A percentile compares a stretch with the other conserved stretches of the same genome.
Conservation (phyloP, 2,329 filamentous ascomycete genomes). For the Fusarium verrucosum region DNA sequence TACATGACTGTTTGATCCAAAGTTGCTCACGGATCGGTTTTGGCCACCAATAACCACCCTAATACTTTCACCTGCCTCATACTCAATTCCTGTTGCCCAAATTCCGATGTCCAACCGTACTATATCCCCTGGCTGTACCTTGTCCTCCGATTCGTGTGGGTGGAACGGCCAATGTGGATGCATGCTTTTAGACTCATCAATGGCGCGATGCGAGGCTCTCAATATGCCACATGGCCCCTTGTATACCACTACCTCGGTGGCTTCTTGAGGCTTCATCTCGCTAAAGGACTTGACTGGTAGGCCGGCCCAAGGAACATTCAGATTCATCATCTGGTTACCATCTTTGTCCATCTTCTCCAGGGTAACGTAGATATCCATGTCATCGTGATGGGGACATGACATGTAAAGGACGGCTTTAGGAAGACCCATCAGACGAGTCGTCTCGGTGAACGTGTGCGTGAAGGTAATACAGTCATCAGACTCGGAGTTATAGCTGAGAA, state of each 20-base stretch:
- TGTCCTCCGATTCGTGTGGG: conserved; percentile 3
- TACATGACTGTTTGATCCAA: conserved; percentile 12
- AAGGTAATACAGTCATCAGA: not conserved
- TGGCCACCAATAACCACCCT: not conserved
- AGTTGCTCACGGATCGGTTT: conserved; percentile 3
- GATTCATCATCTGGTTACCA: conserved; percentile 7
- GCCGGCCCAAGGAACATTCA: conserved; percentile 5
- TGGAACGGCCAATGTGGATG: conserved; percentile 19
- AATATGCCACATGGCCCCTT: conserved; percentile 10
- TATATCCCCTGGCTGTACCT: not conserved
- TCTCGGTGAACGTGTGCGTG: not conserved
- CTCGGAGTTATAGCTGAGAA: conserved; percentile 9
- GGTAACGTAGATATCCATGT: conserved; percentile 11
- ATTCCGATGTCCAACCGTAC: conserved; percentile 5
- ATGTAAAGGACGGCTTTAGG: conserved; percentile 11
- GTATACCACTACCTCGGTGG: conserved; percentile 4
- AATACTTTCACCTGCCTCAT: conserved; percentile 3
- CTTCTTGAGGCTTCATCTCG: conserved; percentile 2
- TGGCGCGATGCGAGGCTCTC: conserved; percentile 6
- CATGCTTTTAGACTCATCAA: conserved; percentile 18
- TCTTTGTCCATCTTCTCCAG: conserved; percentile 1
- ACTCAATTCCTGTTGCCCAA: conserved; percentile 20
- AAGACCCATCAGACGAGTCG: conserved; percentile 9
- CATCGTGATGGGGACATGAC: not conserved
- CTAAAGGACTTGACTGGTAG: not conserved